phyloP scores from a whole-genome alignment of 805 yeast species.

The Saturnispora diversa region DNA sequence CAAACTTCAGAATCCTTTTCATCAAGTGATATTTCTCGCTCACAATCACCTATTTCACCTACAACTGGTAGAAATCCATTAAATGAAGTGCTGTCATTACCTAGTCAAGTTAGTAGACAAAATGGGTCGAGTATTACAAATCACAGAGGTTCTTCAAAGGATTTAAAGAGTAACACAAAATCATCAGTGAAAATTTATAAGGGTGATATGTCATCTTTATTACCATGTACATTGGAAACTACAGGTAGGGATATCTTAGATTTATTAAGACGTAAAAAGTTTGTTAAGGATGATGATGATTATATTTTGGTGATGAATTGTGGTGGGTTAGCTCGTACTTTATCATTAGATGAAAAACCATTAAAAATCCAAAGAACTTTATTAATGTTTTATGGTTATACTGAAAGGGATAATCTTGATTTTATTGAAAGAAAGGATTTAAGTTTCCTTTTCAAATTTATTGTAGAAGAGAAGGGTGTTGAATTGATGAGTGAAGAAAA shows the following conservation, averaged over 20 bases:
- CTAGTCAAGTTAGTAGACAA: not conserved
- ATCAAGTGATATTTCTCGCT: slow-evolving; percentile 9
- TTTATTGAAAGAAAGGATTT: slow-evolving; percentile 80
- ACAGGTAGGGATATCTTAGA: slow-evolving; percentile 68
- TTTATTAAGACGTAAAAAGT: slow-evolving; percentile 69
- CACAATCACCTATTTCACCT: slow-evolving; percentile 7
- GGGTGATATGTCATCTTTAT: slow-evolving; percentile 72
- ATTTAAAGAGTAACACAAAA: slow-evolving; percentile 26
- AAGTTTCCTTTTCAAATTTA: slow-evolving; percentile 73
- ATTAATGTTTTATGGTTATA: slow-evolving; percentile 68
- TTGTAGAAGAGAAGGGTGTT: slow-evolving; percentile 62
- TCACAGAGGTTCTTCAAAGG: slow-evolving; percentile 13
- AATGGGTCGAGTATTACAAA: too few relatives aligned
- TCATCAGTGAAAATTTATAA: slow-evolving; percentile 61
- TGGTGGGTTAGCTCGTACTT: slow-evolving; percentile 66
- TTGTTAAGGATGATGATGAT: slow-evolving; percentile 59
- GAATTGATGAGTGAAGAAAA: slow-evolving; percentile 28
- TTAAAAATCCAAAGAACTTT: slow-evolving; percentile 68
- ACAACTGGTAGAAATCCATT: slow-evolving; percentile 1
- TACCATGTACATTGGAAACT: slow-evolving; percentile 71
- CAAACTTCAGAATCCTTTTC: slow-evolving; percentile 3
- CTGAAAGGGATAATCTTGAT: slow-evolving; percentile 65
- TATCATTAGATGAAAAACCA: slow-evolving; percentile 69
- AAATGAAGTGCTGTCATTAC: not conserved
- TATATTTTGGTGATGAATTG: slow-evolving; percentile 68